Percentiles rank a stretch among this genome's conserved stretches.
phyloP scores from a whole-genome alignment of 257 asterid genomes.

The Solanum chaucha region DNA sequence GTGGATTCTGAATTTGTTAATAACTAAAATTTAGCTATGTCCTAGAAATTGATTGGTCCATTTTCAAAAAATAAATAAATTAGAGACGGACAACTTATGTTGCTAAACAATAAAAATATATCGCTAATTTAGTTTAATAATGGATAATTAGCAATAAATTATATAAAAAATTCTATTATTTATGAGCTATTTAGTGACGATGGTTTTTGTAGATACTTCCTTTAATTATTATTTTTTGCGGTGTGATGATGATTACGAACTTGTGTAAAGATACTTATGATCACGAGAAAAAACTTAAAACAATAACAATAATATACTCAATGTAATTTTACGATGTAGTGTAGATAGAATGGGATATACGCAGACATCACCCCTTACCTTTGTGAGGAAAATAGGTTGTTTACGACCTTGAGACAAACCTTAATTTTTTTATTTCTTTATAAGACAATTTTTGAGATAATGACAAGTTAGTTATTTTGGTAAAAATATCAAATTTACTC shows the following conservation, averaged over 20 bases:
- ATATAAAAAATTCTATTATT: not conserved
- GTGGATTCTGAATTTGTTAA: not conserved
- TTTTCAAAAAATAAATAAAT: not conserved
- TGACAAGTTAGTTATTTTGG: not conserved
- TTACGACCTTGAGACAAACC: not conserved
- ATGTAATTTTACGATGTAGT: not conserved
- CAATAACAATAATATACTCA: not conserved
- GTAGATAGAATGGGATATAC: fast-evolving
- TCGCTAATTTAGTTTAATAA: not conserved
- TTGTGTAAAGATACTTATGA: not conserved
- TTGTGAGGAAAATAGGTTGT: not conserved
- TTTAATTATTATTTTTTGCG: not conserved
- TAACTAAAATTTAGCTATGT: not conserved
- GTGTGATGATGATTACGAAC: not conserved
- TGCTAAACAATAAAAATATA: not conserved
- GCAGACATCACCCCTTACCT: not conserved
- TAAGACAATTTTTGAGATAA: not conserved
- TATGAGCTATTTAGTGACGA: not conserved
- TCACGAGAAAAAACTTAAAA: not conserved
- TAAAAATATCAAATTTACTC: not conserved
- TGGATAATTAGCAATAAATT: not conserved
- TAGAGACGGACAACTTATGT: not conserved
- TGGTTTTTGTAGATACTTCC: not conserved
- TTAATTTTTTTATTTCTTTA: not conserved
- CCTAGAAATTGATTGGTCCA: not conserved